Evolutionary conservation across 2,329 filamentous ascomycete species (phyloP).

Genomic region (Beauveria caledonica): DNA sequence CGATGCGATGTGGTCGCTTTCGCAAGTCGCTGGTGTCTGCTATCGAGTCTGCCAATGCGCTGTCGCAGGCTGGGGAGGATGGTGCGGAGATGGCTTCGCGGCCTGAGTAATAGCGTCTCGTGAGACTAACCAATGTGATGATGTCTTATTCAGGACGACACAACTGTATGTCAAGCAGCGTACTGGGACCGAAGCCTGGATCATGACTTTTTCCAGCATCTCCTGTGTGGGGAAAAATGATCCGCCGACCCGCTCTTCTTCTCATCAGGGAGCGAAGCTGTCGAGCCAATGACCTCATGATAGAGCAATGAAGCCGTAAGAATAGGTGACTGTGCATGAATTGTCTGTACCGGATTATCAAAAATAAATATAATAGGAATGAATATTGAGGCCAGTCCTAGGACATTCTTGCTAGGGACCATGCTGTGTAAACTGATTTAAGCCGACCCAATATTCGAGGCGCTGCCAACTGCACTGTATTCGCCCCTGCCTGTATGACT

Average conservation of each 20-base stretch:
- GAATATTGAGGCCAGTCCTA: too few species aligned
- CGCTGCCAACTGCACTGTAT: not conserved
- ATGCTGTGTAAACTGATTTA: too few species aligned
- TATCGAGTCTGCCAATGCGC: not conserved
- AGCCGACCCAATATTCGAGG: too few species aligned
- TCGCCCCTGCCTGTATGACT: not conserved
- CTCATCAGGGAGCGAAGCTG: too few species aligned
- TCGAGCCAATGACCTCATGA: slow-evolving; percentile 5
- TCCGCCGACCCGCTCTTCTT: slow-evolving; percentile 5
- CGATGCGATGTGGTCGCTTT: not conserved
- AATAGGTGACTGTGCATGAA: too few species aligned
- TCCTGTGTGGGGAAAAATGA: slow-evolving; percentile 7
- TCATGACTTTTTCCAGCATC: not conserved
- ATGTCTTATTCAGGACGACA: not conserved
- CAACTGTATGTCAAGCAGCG: not conserved
- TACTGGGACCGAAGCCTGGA: not conserved
- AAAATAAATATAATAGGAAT: not conserved
- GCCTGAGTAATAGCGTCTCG: too few species aligned
- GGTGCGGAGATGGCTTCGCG: not conserved
- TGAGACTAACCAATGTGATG: not conserved
- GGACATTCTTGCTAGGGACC: too few species aligned
- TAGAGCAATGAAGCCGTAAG: not conserved
- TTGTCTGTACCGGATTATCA: too few species aligned
- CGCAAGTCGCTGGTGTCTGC: not conserved
- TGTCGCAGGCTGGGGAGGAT: not conserved